Evolutionary conservation across 2,329 filamentous ascomycete species (phyloP).

Genomic region (Periconia sp.): DNA sequence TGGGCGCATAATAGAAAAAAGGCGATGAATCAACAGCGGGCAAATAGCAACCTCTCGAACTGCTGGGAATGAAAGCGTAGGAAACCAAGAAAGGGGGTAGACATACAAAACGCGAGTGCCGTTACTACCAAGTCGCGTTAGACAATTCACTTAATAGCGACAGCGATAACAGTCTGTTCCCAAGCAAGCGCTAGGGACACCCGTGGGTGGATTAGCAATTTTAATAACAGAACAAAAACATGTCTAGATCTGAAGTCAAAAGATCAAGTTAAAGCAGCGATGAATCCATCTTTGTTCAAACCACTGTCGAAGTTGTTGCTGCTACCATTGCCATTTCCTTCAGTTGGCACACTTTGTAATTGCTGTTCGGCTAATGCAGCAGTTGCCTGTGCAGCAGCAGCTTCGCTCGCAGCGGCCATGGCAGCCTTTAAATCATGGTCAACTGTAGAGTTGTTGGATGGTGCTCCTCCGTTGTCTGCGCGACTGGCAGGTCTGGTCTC

Average conservation of each 20-base stretch:
- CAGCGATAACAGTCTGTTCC: no score
- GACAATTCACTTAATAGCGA: no score
- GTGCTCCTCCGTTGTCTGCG: slow-evolving; percentile 21
- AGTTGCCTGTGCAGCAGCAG: slow-evolving; percentile 38
- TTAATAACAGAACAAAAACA: neutral
- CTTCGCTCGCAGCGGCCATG: slow-evolving; percentile 40
- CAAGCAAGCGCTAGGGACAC: no score
- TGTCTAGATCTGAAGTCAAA: neutral
- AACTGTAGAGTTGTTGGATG: slow-evolving; percentile 15
- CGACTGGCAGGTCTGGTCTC: slow-evolving; percentile 31
- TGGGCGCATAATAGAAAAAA: no score
- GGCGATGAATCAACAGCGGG: no score
- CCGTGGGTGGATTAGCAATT: no score
- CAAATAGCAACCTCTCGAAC: no score
- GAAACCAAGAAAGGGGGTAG: no score
- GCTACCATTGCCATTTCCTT: slow-evolving; percentile 1
- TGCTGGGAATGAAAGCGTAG: no score
- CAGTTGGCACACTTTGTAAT: slow-evolving; percentile 18
- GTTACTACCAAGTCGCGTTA: no score
- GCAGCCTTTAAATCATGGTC: slow-evolving; percentile 41
- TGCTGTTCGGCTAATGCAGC: slow-evolving; percentile 37
- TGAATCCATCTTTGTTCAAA: slow-evolving; percentile 10
- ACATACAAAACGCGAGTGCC: no score
- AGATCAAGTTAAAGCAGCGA: neutral
- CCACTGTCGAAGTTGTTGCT: slow-evolving; percentile 14